These are phyloP conservation scores for Geotrichum histeridarum DNA, from an alignment of 1,139 yeast species.

Conservation along the genomic window DNA sequence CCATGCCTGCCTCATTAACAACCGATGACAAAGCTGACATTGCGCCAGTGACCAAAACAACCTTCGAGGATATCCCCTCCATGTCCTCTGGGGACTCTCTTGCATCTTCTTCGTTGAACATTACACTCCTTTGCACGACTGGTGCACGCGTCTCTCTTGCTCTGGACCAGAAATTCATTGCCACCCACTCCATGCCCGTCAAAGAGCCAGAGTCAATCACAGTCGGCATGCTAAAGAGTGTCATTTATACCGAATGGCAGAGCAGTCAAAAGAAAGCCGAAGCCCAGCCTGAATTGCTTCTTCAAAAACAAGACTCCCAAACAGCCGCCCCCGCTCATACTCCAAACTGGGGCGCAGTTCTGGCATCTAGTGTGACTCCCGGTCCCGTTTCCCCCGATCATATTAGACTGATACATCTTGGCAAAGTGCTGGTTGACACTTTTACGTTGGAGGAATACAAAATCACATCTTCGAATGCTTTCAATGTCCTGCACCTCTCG, in stretches of 20 bases:
- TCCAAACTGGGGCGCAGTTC: background rate
- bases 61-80: background rate
- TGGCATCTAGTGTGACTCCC: background rate
- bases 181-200: conserved; percentile 23
- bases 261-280: conserved; percentile 6
- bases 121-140: conserved; percentile 29
- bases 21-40: background rate
- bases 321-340: background rate
- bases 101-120: conserved; percentile 17
- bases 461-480: conserved; percentile 21
- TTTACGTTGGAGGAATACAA: conserved; percentile 27
- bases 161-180: conserved; percentile 25
- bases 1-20: background rate
- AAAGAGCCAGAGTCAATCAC: conserved; percentile 23
- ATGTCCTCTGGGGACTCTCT: conserved; percentile 11
- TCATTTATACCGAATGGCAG: conserved; percentile 21
- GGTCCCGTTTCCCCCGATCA: conserved; percentile 14
- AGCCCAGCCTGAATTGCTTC: background rate
- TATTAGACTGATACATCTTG: conserved; percentile 33
- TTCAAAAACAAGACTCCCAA: background rate
- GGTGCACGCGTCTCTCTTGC: conserved; percentile 26
- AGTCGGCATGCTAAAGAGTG: conserved; percentile 26
- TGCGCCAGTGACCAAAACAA: background rate
- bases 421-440: conserved; percentile 31
- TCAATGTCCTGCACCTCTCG: conserved; percentile 32